Evolutionary conservation across 176 grass and related monocot species (phyloP), one percentile per base, ranked within the genome.

Genomic region (Leersia perrieri): DNA sequence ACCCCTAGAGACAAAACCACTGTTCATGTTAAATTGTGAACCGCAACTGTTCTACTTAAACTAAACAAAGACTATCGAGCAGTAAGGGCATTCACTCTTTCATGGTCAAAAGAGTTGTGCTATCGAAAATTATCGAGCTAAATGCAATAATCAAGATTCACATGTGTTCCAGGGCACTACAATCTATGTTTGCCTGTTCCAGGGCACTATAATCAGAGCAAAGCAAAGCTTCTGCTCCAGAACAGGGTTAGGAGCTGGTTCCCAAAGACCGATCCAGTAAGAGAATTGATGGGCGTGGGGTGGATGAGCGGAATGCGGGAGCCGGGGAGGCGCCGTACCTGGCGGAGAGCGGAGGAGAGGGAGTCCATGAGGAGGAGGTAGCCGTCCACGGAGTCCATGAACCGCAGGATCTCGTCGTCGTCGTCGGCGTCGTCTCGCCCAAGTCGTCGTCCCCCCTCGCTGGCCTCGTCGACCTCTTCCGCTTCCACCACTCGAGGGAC

Each of bases 1-100:
- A 98, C n/a, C 95, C 95, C 95, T 95, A 55, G 11, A 66, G 76
- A 85, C 72, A 72, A 71, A 74, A 49, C 9, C 16, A 60, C 13
- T 0, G 22, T 58, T 66, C 27, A 82, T 64, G 5, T 73, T 83
- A 73, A 83, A n/a, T 61, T 76, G n/a, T 70, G 34, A 60, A 65
- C 3, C 7, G 34, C 11, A 16, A 81, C 29, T 53, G 41, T 81
- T 68, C 29, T 30, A 30, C n/a, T n/a, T 47, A 73, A 35, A 81
- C 70, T 11, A 47, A 18, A 12, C 14, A 16, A 11, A 11, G 36
- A 36, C 1, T 32, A 2, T 30, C 18, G 11, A 70, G 14, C 23
- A 42, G 15, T 40, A 30, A n/a, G 18, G 18, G 51, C 23, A 13
- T 13, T 23, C 32, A 12, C 51, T 55, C 20, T 23, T 55, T 55